Conservation (phyloP, 495 filamentous ascomycete genomes). For the Lasiosphaeria hispida region DNA sequence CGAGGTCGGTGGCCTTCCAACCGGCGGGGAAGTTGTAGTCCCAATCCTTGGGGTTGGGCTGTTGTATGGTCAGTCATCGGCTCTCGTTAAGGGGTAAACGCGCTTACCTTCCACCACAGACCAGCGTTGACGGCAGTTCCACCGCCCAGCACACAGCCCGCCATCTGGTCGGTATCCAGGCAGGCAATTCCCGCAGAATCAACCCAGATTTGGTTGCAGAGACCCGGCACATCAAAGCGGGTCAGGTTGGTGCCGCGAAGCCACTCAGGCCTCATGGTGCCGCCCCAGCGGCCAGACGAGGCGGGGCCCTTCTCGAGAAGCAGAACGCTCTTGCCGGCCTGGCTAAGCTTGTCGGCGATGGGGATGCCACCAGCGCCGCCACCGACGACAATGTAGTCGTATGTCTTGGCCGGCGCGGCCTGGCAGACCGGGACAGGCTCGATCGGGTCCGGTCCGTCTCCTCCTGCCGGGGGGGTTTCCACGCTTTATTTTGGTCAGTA, state of each 20-base stretch:
- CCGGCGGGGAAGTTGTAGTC: slow-evolving; percentile 71
- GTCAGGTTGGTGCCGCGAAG: slow-evolving; percentile 65
- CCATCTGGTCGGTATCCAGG: slow-evolving; percentile 68
- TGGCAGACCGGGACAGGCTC: slow-evolving; percentile 23
- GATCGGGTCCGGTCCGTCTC: slow-evolving; percentile 3
- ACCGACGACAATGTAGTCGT: slow-evolving; percentile 69
- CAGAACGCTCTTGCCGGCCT: slow-evolving; percentile 61
- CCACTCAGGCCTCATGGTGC: slow-evolving; percentile 59
- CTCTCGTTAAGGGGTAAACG: not conserved
- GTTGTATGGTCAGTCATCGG: not conserved
- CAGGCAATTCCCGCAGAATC: slow-evolving; percentile 63
- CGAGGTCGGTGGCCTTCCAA: slow-evolving; percentile 67
- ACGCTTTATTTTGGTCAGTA: slow-evolving; percentile 7
- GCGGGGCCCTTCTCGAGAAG: slow-evolving; percentile 65
- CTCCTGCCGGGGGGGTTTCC: slow-evolving; percentile 15
- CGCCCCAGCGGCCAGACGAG: slow-evolving; percentile 58
- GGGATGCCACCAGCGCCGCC: slow-evolving; percentile 65
- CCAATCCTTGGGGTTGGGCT: slow-evolving; percentile 57
- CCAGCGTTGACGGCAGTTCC: slow-evolving; percentile 74
- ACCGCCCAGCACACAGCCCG: slow-evolving; percentile 74
- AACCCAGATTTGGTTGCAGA: slow-evolving; percentile 69
- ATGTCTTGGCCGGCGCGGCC: slow-evolving; percentile 47
- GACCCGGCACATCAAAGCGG: slow-evolving; percentile 75
- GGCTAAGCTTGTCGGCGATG: slow-evolving; percentile 61
- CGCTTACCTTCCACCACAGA: slow-evolving; percentile 47